Base-by-base conservation (phyloP, 306 rosid genomes). In the Rubus idaeus region DNA sequence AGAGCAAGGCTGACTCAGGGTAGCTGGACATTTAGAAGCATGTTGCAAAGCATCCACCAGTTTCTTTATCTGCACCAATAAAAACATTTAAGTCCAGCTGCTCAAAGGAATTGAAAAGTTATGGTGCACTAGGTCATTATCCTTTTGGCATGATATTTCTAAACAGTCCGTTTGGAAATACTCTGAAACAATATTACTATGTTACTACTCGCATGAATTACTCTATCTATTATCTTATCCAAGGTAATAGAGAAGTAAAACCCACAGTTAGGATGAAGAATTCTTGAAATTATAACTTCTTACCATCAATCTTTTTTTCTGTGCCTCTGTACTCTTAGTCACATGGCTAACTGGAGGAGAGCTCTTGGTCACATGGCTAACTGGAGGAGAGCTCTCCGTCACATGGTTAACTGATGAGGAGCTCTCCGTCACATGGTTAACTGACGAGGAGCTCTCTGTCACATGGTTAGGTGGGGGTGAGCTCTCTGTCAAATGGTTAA, bases 1-100 rank as follows among this genome's bases (percentile, higher is more conserved):
- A 44, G 83, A 20, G 85, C 90, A 88, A 3, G 81, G 86, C 47
- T 83, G 77, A 61, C 60, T 68, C 63, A 14, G 69, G 11, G 39
- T 65, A 70, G 77, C 11, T 2, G 0, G 17, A 69, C 90, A 90
- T 11, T 30, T 74, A 5, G 77, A 78, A 10, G 82, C 85, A 6
- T 88, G 89, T 64, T 67, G 49, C 40, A 90, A 30, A 55, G 80
- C 67, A 39, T 71, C 20, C 63, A 71, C 42, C 17, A 86, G 50
- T 67, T 78, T 9, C 77, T 26, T 76, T 26, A 17, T 80, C 86
- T 84, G 79, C 73, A 42, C 20, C 18, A 40, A 40, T 17, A 2
- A 49, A 39, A 12, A 39, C 47, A 64, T 16, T 37, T 39, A 39
- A 39, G 20, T 14, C 18, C 9, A 64, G 47, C 12, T 64, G 23